Evolutionary conservation across 306 rosid genomes (phyloP), one percentile per base, ranked within the genome.

Genomic region (Senna tora): DNA sequence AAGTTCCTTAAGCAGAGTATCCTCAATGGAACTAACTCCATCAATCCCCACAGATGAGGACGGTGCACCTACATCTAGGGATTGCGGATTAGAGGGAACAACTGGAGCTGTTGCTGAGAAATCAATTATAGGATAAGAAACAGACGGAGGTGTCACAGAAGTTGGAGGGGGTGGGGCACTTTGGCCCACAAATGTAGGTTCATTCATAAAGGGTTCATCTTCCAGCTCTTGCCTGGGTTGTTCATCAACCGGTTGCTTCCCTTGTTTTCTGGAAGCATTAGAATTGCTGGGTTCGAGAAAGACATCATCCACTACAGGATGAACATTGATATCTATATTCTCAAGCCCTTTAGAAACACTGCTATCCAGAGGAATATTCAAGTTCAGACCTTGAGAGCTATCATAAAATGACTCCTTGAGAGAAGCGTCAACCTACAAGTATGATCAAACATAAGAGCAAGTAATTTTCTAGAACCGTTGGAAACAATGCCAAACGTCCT

Each of bases 1-100:
- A 1, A 92, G 97, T 70, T 90, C 95, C 79, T 78, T 88, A 47
- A 95, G 97, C 25, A 95, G 93, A 49, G 52, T 62, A 46, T 88
- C 93, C 80, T 88, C 96, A 8, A 85, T 33, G 34, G 57, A 3
- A 21, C 69, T 71, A 14, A 69, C 65, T 56, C 78, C 75, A 55
- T n/a, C 73, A 65, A 56, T 53, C 15, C 70, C 80, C 30, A 41
- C 30, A 63, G 87, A 53, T 46, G 92, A 55, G 69, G 87, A 5
- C 21, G 63, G 54, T 2, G 52, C 74, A 47, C 64, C 56, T 61
- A 25, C 70, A 58, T 69, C 63, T 45, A 81, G 63, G 67, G 76
- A 17, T 9, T 45, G 66, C 56, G 71, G 78, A 25, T 34, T 46
- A 16, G 76, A 30, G 20, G 62, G 55, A 54, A 45, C 73, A 33